Base-by-base conservation (phyloP, 2,329 filamentous ascomycete genomes). In the Fusarium metavorans region DNA sequence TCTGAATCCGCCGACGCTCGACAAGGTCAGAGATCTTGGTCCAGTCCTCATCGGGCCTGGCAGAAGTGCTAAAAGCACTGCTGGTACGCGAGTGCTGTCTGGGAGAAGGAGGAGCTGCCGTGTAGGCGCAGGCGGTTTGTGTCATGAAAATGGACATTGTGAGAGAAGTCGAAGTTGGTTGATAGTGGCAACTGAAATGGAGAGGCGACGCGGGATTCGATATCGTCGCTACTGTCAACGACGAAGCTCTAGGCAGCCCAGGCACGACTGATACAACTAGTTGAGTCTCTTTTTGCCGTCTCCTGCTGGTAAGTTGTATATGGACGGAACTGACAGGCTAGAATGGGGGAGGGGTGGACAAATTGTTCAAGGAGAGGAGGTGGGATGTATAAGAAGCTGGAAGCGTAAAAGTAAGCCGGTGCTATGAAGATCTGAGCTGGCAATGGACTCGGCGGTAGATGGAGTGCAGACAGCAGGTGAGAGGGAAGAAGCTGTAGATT, bases 1-100 rank as follows among this genome's bases (percentile, higher is more conserved):
- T 98, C 86, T 98, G 95, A 86, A 98, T 98, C 82, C 95, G 91
- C 80, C 95, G 89, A 81, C 96, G 92, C 86, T 98, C 96, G 61
- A 95, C 95, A 69, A 98, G 92, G 84, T 98, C 95, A 67, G 96
- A 97, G 83, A 98, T 98, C 91, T 98, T 97, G 82, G 96, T 98
- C 96, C 96, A 98, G 87, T 98, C 96, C 86, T 98, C 96, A 81
- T 98, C 95, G 64, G 96, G 94, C 83, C 97, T 97, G 79, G 95
- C 96, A 74, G 95, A 97, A 79, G 93, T 93, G 85, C 94, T 97
- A 88, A 97, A 98, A 78, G 96, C 96, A 85, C 95, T 98, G 87
- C 95, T 98, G 72, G 94, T 97, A 82, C 92, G 88, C 43, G 91
- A 88, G 78, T 92, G 92, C 81, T 94, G 92, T 82, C 93, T 91